These are phyloP conservation scores for Triangularia verruculosa DNA, from an alignment of 2,329 filamentous ascomycete species.

Conservation along the genomic window DNA sequence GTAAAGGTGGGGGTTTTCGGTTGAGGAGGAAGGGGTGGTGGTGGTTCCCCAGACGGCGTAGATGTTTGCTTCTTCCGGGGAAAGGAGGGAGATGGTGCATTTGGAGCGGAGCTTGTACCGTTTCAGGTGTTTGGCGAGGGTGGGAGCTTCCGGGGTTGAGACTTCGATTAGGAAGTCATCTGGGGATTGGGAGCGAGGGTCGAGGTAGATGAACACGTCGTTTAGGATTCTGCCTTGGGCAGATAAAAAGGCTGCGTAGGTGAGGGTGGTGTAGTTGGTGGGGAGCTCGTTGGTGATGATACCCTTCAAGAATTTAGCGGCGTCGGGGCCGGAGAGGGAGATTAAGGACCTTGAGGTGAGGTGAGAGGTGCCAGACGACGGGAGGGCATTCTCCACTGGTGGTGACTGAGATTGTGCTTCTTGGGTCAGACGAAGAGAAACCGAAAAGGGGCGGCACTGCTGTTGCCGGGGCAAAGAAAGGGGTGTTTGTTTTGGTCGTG, in stretches of 20 bases:
- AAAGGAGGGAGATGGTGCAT: conserved; percentile 64
- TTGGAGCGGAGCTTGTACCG: conserved; percentile 84
- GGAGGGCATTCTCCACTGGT: conserved; percentile 29
- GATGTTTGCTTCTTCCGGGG: conserved; percentile 61
- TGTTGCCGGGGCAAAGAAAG: not conserved
- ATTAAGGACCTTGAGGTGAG: conserved; percentile 78
- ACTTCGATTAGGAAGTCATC: conserved; percentile 76
- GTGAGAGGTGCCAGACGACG: conserved; percentile 47
- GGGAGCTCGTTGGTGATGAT: conserved; percentile 72
- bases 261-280: conserved; percentile 41
- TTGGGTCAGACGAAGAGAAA: not conserved
- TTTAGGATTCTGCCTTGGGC: conserved; percentile 79
- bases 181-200: conserved; percentile 30
- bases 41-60: conserved; percentile 72
- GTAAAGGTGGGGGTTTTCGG: not conserved
- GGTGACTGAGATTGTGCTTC: not conserved
- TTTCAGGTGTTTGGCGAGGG: conserved; percentile 69
- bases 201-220: conserved; percentile 86
- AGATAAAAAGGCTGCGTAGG: conserved; percentile 83
- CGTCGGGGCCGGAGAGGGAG: conserved; percentile 73
- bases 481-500: not conserved
- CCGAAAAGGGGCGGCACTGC: not conserved
- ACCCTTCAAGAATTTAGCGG: conserved; percentile 82
- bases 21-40: conserved; percentile 36
- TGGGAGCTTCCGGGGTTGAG: conserved; percentile 63